phyloP scores from a whole-genome alignment of 164 flowering plant genomes.

The Aristolochia fimbriata region DNA sequence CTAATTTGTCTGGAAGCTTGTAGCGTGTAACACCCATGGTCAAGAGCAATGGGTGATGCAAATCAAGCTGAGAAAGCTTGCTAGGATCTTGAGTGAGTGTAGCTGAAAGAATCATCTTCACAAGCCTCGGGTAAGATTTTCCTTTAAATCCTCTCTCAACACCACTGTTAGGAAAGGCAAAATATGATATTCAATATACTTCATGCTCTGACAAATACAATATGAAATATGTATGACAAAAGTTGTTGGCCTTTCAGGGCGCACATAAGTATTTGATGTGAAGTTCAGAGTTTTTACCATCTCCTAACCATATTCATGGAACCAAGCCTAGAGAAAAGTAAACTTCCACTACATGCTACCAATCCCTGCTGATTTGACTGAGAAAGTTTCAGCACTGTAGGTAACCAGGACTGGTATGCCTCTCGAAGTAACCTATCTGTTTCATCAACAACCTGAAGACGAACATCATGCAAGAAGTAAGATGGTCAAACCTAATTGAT shows the following conservation, averaged over 20 bases:
- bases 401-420: conserved; percentile 92
- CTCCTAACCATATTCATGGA: conserved; percentile 58
- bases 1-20: conserved; percentile 61
- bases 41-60: conserved; percentile 81
- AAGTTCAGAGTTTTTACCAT: conserved; percentile 33
- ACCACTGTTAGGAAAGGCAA: conserved; percentile 38
- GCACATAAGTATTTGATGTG: neutral
- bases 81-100: conserved; percentile 88
- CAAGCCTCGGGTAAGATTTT: conserved; percentile 64
- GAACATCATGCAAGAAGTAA: neutral
- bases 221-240: no score
- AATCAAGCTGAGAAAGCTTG: conserved; percentile 81
- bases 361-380: conserved; percentile 20
- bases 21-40: conserved; percentile 65
- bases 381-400: conserved; percentile 63
- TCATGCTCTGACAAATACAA: no score
- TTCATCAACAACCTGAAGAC: conserved; percentile 84
- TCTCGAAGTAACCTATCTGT: conserved; percentile 81
- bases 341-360: conserved; percentile 8
- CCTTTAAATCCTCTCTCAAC: conserved; percentile 79
- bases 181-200: neutral
- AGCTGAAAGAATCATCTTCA: conserved; percentile 83
- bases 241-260: neutral
- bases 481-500: no score
- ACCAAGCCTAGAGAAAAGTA: conserved; percentile 25